phyloP scores from a whole-genome alignment of 108 stramenopile genomes.

The Cyclotella atomus region DNA sequence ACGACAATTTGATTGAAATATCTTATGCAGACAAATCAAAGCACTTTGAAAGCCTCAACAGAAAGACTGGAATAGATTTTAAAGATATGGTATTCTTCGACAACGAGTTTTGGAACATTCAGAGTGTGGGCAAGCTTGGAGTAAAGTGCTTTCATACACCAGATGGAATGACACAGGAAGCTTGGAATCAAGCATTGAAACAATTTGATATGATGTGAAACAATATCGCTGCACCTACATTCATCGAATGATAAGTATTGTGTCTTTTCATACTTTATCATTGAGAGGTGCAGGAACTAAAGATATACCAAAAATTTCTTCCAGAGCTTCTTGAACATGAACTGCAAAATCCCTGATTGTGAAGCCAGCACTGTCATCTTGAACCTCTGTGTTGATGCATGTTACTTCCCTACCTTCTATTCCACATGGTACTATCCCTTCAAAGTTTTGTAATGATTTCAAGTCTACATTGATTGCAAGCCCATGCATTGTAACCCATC shows the following conservation, averaged over 20 bases:
- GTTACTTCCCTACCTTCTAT: conserved; percentile 76
- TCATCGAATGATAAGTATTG: neutral
- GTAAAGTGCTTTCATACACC: conserved; percentile 84
- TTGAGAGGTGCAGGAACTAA: conserved; percentile 18
- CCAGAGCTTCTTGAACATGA: conserved; percentile 61
- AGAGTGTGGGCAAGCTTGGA: conserved; percentile 59
- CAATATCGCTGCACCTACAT: neutral
- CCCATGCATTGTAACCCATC: conserved; percentile 98
- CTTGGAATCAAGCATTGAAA: conserved; percentile 62
- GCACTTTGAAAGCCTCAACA: conserved; percentile 70
- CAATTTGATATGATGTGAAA: conserved; percentile 51
- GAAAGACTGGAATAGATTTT: conserved; percentile 67
- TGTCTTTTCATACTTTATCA: neutral
- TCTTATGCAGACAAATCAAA: conserved; percentile 55
- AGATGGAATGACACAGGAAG: conserved; percentile 65
- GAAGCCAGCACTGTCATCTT: conserved; percentile 25
- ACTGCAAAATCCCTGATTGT: conserved; percentile 63
- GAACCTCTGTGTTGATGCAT: conserved; percentile 68
- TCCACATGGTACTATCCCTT: conserved; percentile 88
- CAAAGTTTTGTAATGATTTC: conserved; percentile 62
- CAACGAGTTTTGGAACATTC: conserved; percentile 81
- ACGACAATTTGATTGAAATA: conserved; percentile 66
- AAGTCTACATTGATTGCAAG: conserved; percentile 92
- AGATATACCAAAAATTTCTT: conserved; percentile 51
- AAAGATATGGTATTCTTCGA: conserved; percentile 92